Base-by-base conservation (phyloP, 2,329 filamentous ascomycete genomes). In the Myriosclerotinia duriaeana region DNA sequence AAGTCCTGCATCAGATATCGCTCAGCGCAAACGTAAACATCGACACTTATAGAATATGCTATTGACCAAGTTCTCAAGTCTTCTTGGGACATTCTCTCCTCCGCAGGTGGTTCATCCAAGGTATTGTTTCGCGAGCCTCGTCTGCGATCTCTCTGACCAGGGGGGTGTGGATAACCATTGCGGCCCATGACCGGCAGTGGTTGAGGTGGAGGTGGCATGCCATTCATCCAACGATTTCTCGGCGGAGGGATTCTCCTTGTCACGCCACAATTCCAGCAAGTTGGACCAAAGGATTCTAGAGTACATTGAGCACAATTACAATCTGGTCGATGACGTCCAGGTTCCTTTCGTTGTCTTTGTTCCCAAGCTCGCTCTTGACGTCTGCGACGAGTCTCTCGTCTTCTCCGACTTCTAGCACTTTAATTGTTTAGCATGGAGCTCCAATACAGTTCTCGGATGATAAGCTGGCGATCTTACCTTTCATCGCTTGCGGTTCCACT, bases 21-120 rank as follows among this genome's bases (percentile, higher is more conserved):
- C 69, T 82, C 78, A 9, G 81, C 81, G 64, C 80, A 80, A 62
- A 83, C 79, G 73, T 84, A 83, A 15, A 83, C 81, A 64, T 82
- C 80, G 15, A 84, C 71, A 70, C 79, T 80, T 46, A 83, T 77
- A 68, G 80, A 78, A 70, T 81, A 83, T 2, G 79, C 74, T 58
- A 82, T 74, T 4, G 82, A 76, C 81, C 81, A 84, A 5, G 81
- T 81, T 17, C 77, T 77, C 68, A 83, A 71, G 72, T 83, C 81
- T 69, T 82, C 79, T 42, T 77, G 77, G 8, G 76, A 74, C 73
- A 83, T 74, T 46, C 72, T 65, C 38, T 71, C 70, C 26, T 73
- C 73, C 14, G 36, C 26, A 9, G 59, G 52, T 15, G 68, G 53
- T 15, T 72, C 72, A 26, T 70, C 70, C 8, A 66, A 12, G 36